Evolutionary conservation across 768 basidiomycete genomes (phyloP).

Genomic region (Rickenella mellea): DNA sequence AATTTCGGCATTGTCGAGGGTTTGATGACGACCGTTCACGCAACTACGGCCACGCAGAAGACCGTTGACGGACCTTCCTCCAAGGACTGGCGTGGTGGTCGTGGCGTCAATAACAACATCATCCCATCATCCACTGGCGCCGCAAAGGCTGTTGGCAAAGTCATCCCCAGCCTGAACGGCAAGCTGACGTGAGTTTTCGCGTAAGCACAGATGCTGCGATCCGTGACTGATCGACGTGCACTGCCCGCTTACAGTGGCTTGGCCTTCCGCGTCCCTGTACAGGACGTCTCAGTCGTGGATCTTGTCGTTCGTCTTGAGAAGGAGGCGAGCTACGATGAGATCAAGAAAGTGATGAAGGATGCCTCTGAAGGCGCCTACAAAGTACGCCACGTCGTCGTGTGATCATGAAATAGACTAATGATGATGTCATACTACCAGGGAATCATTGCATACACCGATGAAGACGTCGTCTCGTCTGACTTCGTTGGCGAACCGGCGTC

Average conservation of each 20-base stretch:
- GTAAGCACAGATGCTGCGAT: background rate
- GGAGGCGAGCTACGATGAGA: slow-evolving; percentile 75
- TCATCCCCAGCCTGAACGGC: slow-evolving; percentile 93
- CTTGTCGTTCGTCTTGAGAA: slow-evolving; percentile 90
- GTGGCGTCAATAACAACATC: slow-evolving; percentile 95
- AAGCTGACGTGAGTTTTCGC: slow-evolving; percentile 75
- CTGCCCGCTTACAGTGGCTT: slow-evolving; percentile 50
- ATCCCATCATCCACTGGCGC: slow-evolving; percentile 99
- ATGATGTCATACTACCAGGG: too few species aligned
- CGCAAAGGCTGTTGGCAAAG: slow-evolving; percentile 98
- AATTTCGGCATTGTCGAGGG: slow-evolving; percentile 94
- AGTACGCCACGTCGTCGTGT: too few species aligned
- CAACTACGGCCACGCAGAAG: slow-evolving; percentile 93
- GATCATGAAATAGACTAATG: too few species aligned
- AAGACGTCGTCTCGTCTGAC: slow-evolving; percentile 88
- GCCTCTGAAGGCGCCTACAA: slow-evolving; percentile 62
- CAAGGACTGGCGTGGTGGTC: slow-evolving; percentile 98
- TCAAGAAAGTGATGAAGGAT: slow-evolving; percentile 77
- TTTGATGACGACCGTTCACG: slow-evolving; percentile 97
- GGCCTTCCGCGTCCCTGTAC: slow-evolving; percentile 93
- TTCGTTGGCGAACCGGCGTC: slow-evolving; percentile 74
- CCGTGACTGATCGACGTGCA: slow-evolving; percentile 3
- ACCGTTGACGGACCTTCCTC: slow-evolving; percentile 88
- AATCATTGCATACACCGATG: slow-evolving; percentile 87
- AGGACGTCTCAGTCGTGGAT: slow-evolving; percentile 97